These are phyloP conservation scores for Aspergillus calidoustus DNA, from an alignment of 2,329 filamentous ascomycete species.

Conservation along the genomic window DNA sequence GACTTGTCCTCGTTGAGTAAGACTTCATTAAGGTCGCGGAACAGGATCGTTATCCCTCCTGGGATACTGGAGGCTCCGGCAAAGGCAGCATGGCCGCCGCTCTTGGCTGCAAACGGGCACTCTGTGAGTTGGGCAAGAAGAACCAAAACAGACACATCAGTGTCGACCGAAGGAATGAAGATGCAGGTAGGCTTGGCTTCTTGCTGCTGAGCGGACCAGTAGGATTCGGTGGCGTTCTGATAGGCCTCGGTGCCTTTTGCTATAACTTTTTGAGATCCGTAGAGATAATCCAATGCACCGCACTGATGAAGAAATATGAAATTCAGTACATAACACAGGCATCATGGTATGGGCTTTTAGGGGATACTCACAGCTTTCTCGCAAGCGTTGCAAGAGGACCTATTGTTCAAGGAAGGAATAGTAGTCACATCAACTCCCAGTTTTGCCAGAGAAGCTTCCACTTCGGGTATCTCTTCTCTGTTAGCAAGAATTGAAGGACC, in stretches of 20 bases:
- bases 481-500: background rate
- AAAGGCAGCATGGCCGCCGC: constrained; percentile 63
- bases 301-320: constrained; percentile 16
- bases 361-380: constrained; percentile 1
- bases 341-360: background rate
- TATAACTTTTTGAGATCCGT: constrained; percentile 23
- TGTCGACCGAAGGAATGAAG: constrained; percentile 35
- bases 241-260: constrained; percentile 24
- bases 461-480: background rate
- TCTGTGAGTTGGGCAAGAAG: constrained; percentile 35
- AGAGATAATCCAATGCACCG: constrained; percentile 19
- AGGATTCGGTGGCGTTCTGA: constrained; percentile 28
- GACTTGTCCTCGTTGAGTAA: constrained; percentile 34
- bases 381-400: background rate
- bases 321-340: background rate
- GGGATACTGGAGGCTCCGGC: constrained; percentile 57
- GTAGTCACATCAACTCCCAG: constrained; percentile 2
- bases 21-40: constrained; percentile 36
- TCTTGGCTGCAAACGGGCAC: constrained; percentile 59
- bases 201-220: constrained; percentile 45
- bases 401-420: background rate
- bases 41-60: constrained; percentile 42
- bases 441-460: constrained; percentile 1
- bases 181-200: constrained; percentile 39
- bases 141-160: constrained; percentile 38